Percentiles rank a stretch among this genome's conserved stretches.
Evolutionary conservation across 495 filamentous ascomycete species (phyloP).

Genomic region (Hypomontagnella monticulosa): DNA sequence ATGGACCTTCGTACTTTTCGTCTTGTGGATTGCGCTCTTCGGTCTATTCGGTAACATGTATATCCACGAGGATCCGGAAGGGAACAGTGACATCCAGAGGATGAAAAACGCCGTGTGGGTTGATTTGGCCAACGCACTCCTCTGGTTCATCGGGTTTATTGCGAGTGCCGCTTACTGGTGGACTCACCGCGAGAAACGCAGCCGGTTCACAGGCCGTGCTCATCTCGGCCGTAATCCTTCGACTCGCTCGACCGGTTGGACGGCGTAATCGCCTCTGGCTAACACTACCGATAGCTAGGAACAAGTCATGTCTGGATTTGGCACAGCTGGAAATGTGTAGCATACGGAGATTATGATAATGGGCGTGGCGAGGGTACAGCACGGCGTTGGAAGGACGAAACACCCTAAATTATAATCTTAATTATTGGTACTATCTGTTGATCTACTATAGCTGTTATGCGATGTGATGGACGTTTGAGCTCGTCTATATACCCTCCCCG

Average conservation of each 20-base stretch:
- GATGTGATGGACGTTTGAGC: slow-evolving; percentile 4
- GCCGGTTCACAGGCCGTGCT: slow-evolving; percentile 61
- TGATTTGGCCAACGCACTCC: slow-evolving; percentile 73
- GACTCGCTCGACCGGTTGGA: slow-evolving; percentile 31
- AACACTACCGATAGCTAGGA: neutral
- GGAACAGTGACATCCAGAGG: slow-evolving; percentile 66
- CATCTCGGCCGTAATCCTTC: slow-evolving; percentile 45
- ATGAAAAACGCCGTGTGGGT: slow-evolving; percentile 93
- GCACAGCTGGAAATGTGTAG: neutral
- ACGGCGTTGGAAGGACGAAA: slow-evolving; percentile 16
- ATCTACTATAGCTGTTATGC: slow-evolving; percentile 12
- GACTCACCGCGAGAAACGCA: slow-evolving; percentile 51
- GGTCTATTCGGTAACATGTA: slow-evolving; percentile 82
- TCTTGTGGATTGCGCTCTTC: slow-evolving; percentile 83
- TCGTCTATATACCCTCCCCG: neutral
- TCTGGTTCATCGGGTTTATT: slow-evolving; percentile 72
- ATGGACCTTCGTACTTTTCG: slow-evolving; percentile 76
- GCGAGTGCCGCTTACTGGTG: slow-evolving; percentile 56
- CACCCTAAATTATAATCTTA: slow-evolving; percentile 18
- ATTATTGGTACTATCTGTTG: neutral
- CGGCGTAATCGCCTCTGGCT: slow-evolving; percentile 9
- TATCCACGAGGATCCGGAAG: slow-evolving; percentile 71
- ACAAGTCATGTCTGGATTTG: neutral
- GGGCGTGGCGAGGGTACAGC: neutral
- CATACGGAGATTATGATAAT: neutral